phyloP scores from a whole-genome alignment of 371 early-diverging fungal species.

The Parasitella parasitica region DNA sequence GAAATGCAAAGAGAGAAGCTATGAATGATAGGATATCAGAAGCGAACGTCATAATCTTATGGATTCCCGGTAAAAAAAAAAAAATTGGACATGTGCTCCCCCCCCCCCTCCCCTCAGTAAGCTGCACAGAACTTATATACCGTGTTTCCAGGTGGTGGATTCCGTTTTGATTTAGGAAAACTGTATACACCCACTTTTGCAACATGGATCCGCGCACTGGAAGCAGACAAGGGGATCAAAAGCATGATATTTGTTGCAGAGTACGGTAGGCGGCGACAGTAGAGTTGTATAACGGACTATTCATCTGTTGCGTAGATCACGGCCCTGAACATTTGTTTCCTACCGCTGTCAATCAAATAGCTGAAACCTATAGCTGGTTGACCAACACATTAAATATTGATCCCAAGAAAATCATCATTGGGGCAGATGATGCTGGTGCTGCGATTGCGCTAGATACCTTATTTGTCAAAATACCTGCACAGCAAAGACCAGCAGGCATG shows the following conservation, averaged over 20 bases:
- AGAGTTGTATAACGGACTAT: neutral
- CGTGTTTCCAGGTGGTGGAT: slow-evolving; percentile 35
- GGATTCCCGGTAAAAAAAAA: slow-evolving; percentile 49
- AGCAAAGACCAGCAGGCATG: slow-evolving; percentile 27
- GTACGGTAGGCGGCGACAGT: slow-evolving; percentile 25
- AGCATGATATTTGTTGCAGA: slow-evolving; percentile 40
- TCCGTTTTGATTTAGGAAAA: slow-evolving; percentile 33
- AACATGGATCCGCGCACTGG: slow-evolving; percentile 35
- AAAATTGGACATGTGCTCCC: too few species aligned
- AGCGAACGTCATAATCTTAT: slow-evolving; percentile 36
- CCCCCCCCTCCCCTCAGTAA: too few species aligned
- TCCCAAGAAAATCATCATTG: slow-evolving; percentile 21
- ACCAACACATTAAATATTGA: slow-evolving; percentile 23
- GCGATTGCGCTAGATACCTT: slow-evolving; percentile 38
- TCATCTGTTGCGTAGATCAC: slow-evolving; percentile 9
- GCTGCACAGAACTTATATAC: too few species aligned
- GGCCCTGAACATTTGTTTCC: slow-evolving; percentile 33
- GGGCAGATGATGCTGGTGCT: slow-evolving; percentile 42
- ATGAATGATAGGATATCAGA: slow-evolving; percentile 30
- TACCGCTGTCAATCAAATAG: slow-evolving; percentile 34
- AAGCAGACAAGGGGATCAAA: slow-evolving; percentile 39
- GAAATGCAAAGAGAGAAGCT: slow-evolving; percentile 34
- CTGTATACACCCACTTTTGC: slow-evolving; percentile 37
- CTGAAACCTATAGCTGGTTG: slow-evolving; percentile 32
- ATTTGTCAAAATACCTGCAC: slow-evolving; percentile 12